A percentile compares a stretch with the other conserved stretches of the same genome.
These are phyloP conservation scores for Bolboschoenus planiculmis DNA, from an alignment of 176 grass and related monocot species.

Conservation along the genomic window DNA sequence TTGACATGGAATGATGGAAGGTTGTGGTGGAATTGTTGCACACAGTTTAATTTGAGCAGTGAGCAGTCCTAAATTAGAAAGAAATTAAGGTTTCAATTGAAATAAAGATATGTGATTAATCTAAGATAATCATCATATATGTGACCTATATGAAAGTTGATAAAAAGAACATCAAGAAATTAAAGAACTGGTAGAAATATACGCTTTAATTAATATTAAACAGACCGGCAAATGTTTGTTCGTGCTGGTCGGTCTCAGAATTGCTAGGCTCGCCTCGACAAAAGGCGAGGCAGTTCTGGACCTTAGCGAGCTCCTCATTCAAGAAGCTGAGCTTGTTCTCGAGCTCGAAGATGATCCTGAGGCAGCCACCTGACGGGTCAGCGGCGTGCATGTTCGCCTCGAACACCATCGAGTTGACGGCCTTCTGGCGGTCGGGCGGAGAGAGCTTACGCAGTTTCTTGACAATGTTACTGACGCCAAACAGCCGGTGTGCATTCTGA, in stretches of 20 bases:
- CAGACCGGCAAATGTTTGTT: background rate
- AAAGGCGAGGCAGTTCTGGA: background rate
- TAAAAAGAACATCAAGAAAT: background rate
- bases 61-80: conserved; percentile 1
- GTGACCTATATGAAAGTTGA: background rate
- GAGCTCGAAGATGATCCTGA: background rate
- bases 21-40: background rate
- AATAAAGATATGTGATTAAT: background rate
- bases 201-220: background rate
- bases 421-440: background rate
- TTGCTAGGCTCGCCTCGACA: background rate
- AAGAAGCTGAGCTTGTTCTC: background rate
- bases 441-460: background rate
- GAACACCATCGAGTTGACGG: background rate
- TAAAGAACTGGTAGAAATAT: background rate
- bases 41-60: background rate
- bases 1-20: background rate
- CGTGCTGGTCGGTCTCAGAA: background rate
- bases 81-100: background rate
- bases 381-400: background rate
- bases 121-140: background rate
- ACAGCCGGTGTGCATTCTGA: conserved; percentile 5
- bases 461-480: conserved; percentile 27
- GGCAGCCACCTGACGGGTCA: conserved; percentile 14
- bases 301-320: background rate